phyloP scores from a whole-genome alignment of 2,329 filamentous ascomycete genomes.

The Monilinia fructicola region DNA sequence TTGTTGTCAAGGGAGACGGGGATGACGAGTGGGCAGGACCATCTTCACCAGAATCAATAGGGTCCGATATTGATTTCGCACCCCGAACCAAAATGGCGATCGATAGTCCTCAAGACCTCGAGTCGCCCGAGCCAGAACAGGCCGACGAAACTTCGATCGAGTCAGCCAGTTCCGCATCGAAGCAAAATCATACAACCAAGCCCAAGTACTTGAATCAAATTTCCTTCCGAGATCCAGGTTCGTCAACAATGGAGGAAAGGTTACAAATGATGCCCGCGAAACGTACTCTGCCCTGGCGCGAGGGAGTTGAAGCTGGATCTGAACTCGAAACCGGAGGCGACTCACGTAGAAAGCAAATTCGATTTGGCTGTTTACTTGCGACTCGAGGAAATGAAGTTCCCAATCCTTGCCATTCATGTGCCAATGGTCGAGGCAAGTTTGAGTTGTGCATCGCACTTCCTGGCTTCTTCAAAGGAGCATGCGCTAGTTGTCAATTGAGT shows the following conservation, averaged over 20 bases:
- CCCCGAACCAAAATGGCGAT: slow-evolving; percentile 24
- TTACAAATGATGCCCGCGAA: slow-evolving; percentile 38
- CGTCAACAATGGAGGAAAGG: slow-evolving; percentile 38
- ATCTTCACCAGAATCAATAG: slow-evolving; percentile 33
- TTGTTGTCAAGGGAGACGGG: slow-evolving; percentile 35
- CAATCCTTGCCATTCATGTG: slow-evolving; percentile 36
- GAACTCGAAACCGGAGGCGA: slow-evolving; percentile 40
- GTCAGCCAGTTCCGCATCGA: slow-evolving; percentile 2
- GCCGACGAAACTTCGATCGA: slow-evolving; percentile 4
- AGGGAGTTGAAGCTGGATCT: slow-evolving; percentile 37
- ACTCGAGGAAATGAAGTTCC: slow-evolving; percentile 37
- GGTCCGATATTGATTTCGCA: slow-evolving; percentile 23
- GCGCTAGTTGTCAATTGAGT: slow-evolving; percentile 40
- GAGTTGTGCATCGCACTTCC: slow-evolving; percentile 38
- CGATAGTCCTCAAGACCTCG: slow-evolving; percentile 34
- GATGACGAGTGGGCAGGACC: slow-evolving; percentile 31
- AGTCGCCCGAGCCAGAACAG: slow-evolving; percentile 33
- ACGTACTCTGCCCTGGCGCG: slow-evolving; percentile 37
- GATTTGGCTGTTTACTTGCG: slow-evolving; percentile 39
- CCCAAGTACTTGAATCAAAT: slow-evolving; percentile 23
- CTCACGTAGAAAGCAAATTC: slow-evolving; percentile 39
- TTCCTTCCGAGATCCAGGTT: slow-evolving; percentile 16
- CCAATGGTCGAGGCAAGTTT: slow-evolving; percentile 40
- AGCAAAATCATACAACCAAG: slow-evolving; percentile 4
- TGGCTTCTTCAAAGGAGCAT: slow-evolving; percentile 41